A percentile compares a stretch with the other conserved stretches of the same genome.
Evolutionary conservation across 1,284 basidiomycete species (phyloP).

Genomic region (Heterobasidion parviporum): DNA sequence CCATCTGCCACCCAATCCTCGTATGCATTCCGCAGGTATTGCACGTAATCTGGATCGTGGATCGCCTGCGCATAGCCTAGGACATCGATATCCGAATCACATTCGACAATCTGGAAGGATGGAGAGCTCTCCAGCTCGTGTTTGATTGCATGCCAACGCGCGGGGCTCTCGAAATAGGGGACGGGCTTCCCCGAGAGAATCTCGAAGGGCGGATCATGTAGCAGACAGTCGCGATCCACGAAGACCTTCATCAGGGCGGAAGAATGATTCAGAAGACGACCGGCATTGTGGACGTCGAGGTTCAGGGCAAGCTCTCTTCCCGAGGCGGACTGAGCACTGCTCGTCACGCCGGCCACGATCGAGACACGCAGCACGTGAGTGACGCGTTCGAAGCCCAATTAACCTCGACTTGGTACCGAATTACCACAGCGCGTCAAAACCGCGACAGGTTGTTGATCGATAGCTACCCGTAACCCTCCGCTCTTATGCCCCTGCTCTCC

Average conservation of each 20-base stretch:
- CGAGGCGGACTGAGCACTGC: neutral
- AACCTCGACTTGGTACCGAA: too few species aligned
- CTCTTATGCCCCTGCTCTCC: too few species aligned
- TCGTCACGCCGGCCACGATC: too few species aligned
- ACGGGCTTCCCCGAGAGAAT: conserved; percentile 22
- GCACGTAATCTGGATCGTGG: conserved; percentile 17
- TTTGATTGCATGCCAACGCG: conserved; percentile 17
- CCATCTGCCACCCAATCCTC: conserved; percentile 23
- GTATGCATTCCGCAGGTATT: conserved; percentile 22
- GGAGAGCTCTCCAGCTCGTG: neutral
- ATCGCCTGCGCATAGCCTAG: neutral
- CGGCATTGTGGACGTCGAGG: too few species aligned
- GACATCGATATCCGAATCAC: neutral
- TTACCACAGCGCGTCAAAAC: too few species aligned
- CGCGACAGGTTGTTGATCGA: too few species aligned
- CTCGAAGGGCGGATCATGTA: conserved; percentile 25
- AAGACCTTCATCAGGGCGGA: conserved; percentile 21
- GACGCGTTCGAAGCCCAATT: neutral
- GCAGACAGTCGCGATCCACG: conserved; percentile 13
- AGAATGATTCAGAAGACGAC: neutral
- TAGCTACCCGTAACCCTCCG: too few species aligned
- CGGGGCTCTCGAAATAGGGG: conserved; percentile 24
- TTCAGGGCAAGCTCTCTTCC: neutral
- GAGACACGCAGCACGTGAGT: neutral
- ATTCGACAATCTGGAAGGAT: neutral